Conservation (phyloP, 1,284 basidiomycete genomes). For the Malassezia equina region DNA sequence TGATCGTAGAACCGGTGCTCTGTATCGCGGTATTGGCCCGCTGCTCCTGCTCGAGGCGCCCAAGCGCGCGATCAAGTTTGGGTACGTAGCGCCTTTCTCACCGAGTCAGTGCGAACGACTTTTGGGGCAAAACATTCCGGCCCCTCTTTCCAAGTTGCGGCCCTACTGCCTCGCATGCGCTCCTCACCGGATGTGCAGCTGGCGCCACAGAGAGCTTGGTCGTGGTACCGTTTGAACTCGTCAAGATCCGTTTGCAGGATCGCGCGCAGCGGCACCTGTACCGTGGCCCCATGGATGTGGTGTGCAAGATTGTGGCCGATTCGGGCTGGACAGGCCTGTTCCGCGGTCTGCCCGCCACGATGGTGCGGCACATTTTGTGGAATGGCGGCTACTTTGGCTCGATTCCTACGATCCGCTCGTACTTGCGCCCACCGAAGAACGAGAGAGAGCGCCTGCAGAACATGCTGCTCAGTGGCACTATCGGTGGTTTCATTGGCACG, state of each 20-base stretch:
- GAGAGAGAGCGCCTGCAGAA: slow-evolving; percentile 67
- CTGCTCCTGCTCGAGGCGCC: slow-evolving; percentile 92
- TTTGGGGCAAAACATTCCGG: slow-evolving; percentile 59
- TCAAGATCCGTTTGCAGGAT: slow-evolving; percentile 79
- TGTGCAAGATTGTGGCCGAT: slow-evolving; percentile 58
- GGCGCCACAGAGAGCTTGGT: slow-evolving; percentile 84
- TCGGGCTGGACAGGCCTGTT: slow-evolving; percentile 76
- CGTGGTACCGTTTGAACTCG: slow-evolving; percentile 84
- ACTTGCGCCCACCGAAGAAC: slow-evolving; percentile 65
- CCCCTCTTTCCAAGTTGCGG: slow-evolving; percentile 60
- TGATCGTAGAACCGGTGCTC: slow-evolving; percentile 58
- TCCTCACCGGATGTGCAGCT: slow-evolving; percentile 81
- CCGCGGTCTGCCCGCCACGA: slow-evolving; percentile 24
- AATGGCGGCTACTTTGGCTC: slow-evolving; percentile 59
- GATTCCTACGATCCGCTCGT: slow-evolving; percentile 68
- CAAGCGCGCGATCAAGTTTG: slow-evolving; percentile 92
- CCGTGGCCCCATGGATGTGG: slow-evolving; percentile 80
- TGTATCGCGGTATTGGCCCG: slow-evolving; percentile 89
- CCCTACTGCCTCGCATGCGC: slow-evolving; percentile 76
- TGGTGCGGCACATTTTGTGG: slow-evolving; percentile 44
- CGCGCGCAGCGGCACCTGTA: slow-evolving; percentile 28
- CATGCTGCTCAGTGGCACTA: slow-evolving; percentile 78
- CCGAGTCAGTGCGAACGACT: slow-evolving; percentile 78
- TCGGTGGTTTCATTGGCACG: slow-evolving; percentile 81
- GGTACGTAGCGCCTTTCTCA: slow-evolving; percentile 48